Evolutionary conservation across 1,284 basidiomycete species (phyloP), one percentile per base, ranked within the genome.

Genomic region (Sanghuangporus weigelae): DNA sequence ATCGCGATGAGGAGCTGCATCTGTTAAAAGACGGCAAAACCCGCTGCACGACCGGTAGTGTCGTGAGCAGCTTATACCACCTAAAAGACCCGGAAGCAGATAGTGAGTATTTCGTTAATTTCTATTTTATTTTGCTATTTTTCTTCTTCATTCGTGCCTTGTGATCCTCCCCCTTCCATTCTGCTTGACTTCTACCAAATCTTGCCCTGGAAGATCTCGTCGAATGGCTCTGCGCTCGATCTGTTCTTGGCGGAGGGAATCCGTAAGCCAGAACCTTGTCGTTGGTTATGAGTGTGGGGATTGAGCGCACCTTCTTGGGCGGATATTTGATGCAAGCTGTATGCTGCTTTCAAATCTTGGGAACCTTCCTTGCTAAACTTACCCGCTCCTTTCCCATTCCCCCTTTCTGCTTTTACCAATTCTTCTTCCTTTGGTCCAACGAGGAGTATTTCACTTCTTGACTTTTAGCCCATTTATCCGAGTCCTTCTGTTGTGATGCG

Each of bases 11-110:
- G n/a, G 96, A 98, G 75, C 76, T 98, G 42, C 95, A 96, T 73
- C 89, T 95, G 81, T 82, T 96, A 59, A 93, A 93, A 82, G 95
- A 96, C 69, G 93, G 93, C n/a, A 90, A 92, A 71, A 96, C 91
- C 48, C 80, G 92, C 35, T 94, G 90, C 76, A 90, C 94, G 1
- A 94, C 92, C 0, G 94, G 95, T 53, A 92, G 86, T 2, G 92
- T 94, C 54, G 96, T 97, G 1, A 95, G 93, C 0, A 93, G 90
- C 5, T 79, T 98, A n/a, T 98, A 97, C 73, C 95, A 97, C 71
- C 81, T 98, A 64, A 96, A 95, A 73, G 96, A 98, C 72, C 85
- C 93, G 11, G 93, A 95, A 70, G 65, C 65, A 23, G 62, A 59
- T 51, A 57, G 65, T 63, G 26, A 14, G 61, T 50, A 14, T n/a